These are phyloP conservation scores for Hypericum perforatum DNA, from an alignment of 345 rosid genomes.

Conservation along the genomic window DNA sequence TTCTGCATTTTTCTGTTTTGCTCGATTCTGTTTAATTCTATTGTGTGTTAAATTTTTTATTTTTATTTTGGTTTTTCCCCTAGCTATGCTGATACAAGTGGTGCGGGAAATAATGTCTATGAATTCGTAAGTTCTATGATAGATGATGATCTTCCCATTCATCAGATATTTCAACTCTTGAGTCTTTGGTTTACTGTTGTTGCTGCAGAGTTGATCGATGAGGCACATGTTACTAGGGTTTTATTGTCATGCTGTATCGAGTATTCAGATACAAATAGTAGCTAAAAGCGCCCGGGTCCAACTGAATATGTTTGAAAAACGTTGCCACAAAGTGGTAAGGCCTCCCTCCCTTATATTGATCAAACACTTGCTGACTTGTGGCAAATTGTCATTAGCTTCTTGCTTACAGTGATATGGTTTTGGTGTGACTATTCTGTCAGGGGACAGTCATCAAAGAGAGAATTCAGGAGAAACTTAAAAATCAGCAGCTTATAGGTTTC, in stretches of 20 bases:
- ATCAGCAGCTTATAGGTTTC: conserved; percentile 29
- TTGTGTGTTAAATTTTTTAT: neutral
- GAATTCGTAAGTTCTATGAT: too few relatives aligned
- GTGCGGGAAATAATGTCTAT: too few relatives aligned
- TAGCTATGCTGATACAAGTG: too few relatives aligned
- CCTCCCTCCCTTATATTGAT: neutral
- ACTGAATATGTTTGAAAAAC: conserved; percentile 87
- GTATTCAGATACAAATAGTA: conserved; percentile 70
- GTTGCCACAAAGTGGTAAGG: conserved; percentile 95
- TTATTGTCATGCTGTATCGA: neutral
- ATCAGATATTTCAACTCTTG: neutral
- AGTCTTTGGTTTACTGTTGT: neutral
- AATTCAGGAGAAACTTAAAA: conserved; percentile 65
- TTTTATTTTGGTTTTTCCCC: conserved; percentile 3
- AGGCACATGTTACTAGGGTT: neutral
- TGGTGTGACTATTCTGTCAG: conserved; percentile 20
- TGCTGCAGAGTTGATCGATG: too few relatives aligned
- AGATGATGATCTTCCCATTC: too few relatives aligned
- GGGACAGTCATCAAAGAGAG: conserved; percentile 81
- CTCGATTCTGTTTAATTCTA: neutral
- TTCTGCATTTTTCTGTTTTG: too few relatives aligned
- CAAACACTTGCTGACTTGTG: neutral
- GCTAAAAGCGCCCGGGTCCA: conserved; percentile 25
- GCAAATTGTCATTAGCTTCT: neutral
- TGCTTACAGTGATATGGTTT: neutral